A percentile compares a stretch with the other conserved stretches of the same genome.
Evolutionary conservation across 192 early-diverging fungal species (phyloP).

Genomic region (Pilobolus umbonatus): DNA sequence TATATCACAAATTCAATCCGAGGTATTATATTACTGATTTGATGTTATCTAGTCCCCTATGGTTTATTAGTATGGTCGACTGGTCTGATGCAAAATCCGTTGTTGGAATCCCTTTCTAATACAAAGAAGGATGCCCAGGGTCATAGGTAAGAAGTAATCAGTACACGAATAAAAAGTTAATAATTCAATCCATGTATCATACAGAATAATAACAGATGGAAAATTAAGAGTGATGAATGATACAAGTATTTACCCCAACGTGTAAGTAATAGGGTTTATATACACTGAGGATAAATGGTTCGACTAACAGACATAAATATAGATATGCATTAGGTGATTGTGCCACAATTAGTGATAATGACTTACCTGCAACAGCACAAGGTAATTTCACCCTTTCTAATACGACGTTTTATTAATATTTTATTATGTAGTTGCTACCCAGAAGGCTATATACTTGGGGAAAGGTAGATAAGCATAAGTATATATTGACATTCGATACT

Average conservation of each 20-base stretch:
- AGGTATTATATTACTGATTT: neutral
- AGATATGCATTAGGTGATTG: conserved; percentile 89
- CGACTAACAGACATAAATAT: neutral
- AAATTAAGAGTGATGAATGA: conserved; percentile 68
- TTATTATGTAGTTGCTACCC: conserved; percentile 52
- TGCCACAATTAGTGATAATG: conserved; percentile 71
- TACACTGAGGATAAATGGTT: neutral
- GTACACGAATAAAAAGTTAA: conserved; percentile 22
- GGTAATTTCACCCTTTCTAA: conserved; percentile 12
- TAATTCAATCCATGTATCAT: conserved; percentile 19
- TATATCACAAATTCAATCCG: neutral
- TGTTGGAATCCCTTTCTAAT: conserved; percentile 48
- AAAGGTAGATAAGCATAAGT: conserved; percentile 36
- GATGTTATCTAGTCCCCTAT: conserved; percentile 42
- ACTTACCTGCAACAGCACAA: conserved; percentile 82
- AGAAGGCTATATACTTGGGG: conserved; percentile 63
- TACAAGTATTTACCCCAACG: conserved; percentile 49
- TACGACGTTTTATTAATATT: neutral
- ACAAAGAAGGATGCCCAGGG: conserved; percentile 29
- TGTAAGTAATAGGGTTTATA: conserved; percentile 29
- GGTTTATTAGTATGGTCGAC: conserved; percentile 75
- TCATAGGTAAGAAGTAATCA: conserved; percentile 33
- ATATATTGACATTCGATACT: neutral
- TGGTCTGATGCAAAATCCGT: conserved; percentile 60
- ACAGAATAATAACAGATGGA: conserved; percentile 71